Conservation (phyloP, 148 eudicot species). For the Vaccinium vitisidaea region DNA sequence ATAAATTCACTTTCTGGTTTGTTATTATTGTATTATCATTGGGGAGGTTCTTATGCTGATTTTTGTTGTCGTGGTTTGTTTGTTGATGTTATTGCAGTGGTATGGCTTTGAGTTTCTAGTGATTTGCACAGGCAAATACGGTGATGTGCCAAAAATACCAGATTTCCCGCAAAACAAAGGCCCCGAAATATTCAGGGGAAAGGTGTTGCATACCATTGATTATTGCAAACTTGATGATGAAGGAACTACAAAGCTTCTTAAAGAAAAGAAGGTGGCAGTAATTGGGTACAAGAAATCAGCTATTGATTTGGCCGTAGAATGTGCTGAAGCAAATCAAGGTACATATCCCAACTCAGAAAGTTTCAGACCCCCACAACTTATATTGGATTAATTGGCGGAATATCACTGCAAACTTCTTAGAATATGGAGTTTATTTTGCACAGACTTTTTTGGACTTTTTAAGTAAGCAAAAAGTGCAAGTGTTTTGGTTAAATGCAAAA, state of each 20-base stretch:
- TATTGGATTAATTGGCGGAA: too few relatives aligned
- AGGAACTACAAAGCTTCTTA: constrained; percentile 46
- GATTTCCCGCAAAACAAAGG: constrained; percentile 68
- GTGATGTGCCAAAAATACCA: constrained; percentile 70
- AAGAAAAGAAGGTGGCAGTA: constrained; percentile 77
- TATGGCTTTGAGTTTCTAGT: constrained; percentile 73
- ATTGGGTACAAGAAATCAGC: constrained; percentile 94
- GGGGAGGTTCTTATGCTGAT: background rate
- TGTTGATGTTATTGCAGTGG: constrained; percentile 40
- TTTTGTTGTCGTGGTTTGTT: background rate
- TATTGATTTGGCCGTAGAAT: constrained; percentile 88
- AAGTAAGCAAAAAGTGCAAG: too few relatives aligned
- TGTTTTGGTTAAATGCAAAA: too few relatives aligned
- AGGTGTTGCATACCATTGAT: constrained; percentile 76
- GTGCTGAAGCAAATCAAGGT: constrained; percentile 93
- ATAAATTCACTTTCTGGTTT: background rate
- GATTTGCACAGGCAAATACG: constrained; percentile 87
- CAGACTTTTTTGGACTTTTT: too few relatives aligned
- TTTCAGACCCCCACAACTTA: background rate
- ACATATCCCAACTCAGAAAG: background rate
- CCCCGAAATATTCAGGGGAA: constrained; percentile 66
- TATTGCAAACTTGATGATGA: constrained; percentile 71
- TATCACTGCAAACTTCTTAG: too few relatives aligned
- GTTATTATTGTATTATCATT: background rate
- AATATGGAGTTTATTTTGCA: too few relatives aligned